Percentiles rank a stretch among this genome's conserved stretches.
Evolutionary conservation across 441 rosid genomes (phyloP).

Genomic region (Aleurites moluccanus): DNA sequence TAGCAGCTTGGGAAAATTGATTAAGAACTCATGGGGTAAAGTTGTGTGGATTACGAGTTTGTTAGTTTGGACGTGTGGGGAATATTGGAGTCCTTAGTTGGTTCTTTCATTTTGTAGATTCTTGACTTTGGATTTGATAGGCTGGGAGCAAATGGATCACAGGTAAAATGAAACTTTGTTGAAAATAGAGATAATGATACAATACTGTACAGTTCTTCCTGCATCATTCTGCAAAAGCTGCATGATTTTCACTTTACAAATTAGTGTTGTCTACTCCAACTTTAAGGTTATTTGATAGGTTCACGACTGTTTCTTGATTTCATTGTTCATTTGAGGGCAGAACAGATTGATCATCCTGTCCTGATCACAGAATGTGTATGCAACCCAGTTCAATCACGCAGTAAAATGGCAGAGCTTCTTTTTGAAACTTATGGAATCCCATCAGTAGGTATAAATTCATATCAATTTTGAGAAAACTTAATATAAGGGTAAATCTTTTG

Average conservation of each 20-base stretch:
- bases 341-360: constrained; percentile 90
- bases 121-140: constrained; percentile 94
- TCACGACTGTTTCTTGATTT: constrained; percentile 30
- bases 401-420: constrained; percentile 97
- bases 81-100: constrained; percentile 1
- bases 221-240: not conserved
- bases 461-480: not conserved
- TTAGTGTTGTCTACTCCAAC: not conserved
- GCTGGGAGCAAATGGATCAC: constrained; percentile 76
- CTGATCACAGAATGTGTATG: constrained; percentile 90
- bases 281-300: constrained; percentile 14
- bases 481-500: not conserved
- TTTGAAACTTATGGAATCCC: constrained; percentile 96
- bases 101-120: constrained; percentile 45
- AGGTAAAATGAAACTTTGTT: constrained; percentile 42
- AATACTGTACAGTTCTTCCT: not conserved
- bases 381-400: constrained; percentile 89
- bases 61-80: not conserved
- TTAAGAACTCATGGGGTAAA: not conserved
- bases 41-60: constrained; percentile 1
- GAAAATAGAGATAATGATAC: not conserved
- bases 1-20: not conserved
- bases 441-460: constrained; percentile 59
- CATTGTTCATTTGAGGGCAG: constrained; percentile 47
- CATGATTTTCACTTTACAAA: not conserved